These are phyloP conservation scores for Kwoniella sp. DNA, from an alignment of 768 basidiomycete genomes.

Conservation along the genomic window DNA sequence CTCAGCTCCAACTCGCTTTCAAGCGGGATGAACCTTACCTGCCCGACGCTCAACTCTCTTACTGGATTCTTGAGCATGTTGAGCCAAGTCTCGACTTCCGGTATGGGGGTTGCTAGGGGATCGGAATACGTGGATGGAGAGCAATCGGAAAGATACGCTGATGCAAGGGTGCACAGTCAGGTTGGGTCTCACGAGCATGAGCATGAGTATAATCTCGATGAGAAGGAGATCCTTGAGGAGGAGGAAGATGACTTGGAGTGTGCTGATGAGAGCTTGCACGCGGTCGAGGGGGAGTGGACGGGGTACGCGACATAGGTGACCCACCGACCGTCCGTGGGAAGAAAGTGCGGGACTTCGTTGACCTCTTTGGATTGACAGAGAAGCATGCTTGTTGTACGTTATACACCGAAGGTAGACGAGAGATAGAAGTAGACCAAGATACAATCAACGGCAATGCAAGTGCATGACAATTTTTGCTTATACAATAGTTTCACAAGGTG, in stretches of 20 bases:
- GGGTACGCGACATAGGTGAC: background rate
- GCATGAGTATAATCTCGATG: background rate
- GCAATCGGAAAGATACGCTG: constrained; percentile 6
- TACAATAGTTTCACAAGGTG: background rate
- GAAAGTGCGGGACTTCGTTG: too few species aligned
- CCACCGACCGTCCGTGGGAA: too few species aligned
- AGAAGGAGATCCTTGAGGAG: constrained; percentile 1
- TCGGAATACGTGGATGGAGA: constrained; percentile 19
- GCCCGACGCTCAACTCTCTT: constrained; percentile 13
- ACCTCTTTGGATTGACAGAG: too few species aligned
- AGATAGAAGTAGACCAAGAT: too few species aligned
- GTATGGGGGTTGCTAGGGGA: background rate
- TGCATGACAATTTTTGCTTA: too few species aligned
- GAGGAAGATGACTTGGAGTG: background rate
- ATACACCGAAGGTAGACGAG: too few species aligned
- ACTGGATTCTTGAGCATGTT: constrained; percentile 8
- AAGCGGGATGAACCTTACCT: constrained; percentile 1
- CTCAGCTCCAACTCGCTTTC: background rate
- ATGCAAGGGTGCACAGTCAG: background rate
- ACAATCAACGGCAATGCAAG: too few species aligned
- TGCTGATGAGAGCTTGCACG: background rate
- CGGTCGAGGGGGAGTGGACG: background rate
- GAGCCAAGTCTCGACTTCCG: constrained; percentile 4
- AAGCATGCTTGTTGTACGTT: too few species aligned
- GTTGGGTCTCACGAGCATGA: background rate